Conservation (phyloP, 768 basidiomycete species). For the Lepiota brunneoincarnata region DNA sequence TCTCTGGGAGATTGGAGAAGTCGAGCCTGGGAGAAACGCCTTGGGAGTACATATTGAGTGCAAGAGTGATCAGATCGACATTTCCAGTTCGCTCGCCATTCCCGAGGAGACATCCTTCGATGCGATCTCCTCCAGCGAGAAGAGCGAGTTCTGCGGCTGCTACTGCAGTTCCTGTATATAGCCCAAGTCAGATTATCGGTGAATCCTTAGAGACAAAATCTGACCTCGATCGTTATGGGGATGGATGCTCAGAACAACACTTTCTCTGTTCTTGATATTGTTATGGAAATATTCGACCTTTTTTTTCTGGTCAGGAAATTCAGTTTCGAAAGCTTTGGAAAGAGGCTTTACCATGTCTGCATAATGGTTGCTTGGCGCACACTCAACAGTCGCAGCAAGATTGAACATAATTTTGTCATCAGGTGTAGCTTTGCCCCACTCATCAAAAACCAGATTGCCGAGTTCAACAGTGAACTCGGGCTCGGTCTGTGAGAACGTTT, state of each 20-base stretch:
- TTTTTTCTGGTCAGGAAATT: not conserved
- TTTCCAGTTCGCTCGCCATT: constrained; percentile 99
- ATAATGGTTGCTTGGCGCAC: constrained; percentile 95
- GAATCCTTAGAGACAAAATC: constrained; percentile 12
- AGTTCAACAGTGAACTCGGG: constrained; percentile 90
- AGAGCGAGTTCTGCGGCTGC: constrained; percentile 91
- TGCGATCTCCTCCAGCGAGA: constrained; percentile 89
- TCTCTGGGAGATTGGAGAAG: constrained; percentile 84
- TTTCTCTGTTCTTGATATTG: constrained; percentile 84
- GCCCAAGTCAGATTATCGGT: not conserved
- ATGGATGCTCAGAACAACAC: constrained; percentile 85
- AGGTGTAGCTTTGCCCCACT: constrained; percentile 84
- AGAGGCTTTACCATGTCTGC: constrained; percentile 76
- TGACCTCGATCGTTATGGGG: constrained; percentile 94
- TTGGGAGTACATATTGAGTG: constrained; percentile 94
- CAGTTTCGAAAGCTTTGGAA: not conserved
- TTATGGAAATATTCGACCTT: constrained; percentile 93
- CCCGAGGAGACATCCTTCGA: constrained; percentile 96
- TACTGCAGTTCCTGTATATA: constrained; percentile 72
- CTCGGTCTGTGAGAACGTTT: constrained; percentile 98
- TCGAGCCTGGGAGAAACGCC: constrained; percentile 86
- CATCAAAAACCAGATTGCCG: constrained; percentile 86
- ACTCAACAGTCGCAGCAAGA: constrained; percentile 93
- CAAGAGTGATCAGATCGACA: constrained; percentile 94
- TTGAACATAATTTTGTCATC: constrained; percentile 94